phyloP scores from a whole-genome alignment of 140 eudicot genomes.

The Stevia rebaudiana region DNA sequence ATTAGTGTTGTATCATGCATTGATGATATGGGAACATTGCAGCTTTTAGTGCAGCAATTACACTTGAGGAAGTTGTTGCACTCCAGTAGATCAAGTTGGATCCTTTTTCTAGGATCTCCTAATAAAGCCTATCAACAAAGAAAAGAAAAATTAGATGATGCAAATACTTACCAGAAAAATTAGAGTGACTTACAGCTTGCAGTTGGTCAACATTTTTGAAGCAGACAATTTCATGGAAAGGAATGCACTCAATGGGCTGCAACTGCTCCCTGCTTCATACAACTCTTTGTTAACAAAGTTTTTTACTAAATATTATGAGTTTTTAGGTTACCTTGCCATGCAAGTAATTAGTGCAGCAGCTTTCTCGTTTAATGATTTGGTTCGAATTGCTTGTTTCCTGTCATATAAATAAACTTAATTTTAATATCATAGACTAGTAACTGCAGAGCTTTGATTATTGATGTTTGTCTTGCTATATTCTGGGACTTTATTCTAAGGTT shows the following conservation, averaged over 20 bases:
- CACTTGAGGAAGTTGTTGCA: constrained; percentile 58
- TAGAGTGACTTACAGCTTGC: constrained; percentile 56
- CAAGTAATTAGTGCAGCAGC: constrained; percentile 43
- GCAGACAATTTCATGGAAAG: constrained; percentile 65
- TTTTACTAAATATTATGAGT: background rate
- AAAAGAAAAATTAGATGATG: background rate
- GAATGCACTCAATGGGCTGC: constrained; percentile 65
- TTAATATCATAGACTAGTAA: constrained; percentile 5
- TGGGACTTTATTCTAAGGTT: too few relatives aligned
- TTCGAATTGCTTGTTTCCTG: constrained; percentile 54
- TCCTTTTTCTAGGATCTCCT: constrained; percentile 86
- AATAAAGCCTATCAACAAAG: constrained; percentile 45
- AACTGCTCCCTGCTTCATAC: constrained; percentile 53
- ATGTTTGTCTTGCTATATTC: background rate
- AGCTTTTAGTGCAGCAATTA: constrained; percentile 70
- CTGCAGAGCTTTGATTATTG: background rate
- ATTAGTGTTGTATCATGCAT: constrained; percentile 80
- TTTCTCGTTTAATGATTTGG: constrained; percentile 42
- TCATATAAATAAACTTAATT: constrained; percentile 15
- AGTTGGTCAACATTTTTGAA: constrained; percentile 72
- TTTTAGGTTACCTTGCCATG: constrained; percentile 51
- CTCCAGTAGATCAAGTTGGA: constrained; percentile 81
- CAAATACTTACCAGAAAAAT: background rate
- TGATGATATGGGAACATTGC: constrained; percentile 47
- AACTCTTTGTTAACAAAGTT: background rate